phyloP scores from a whole-genome alignment of 805 yeast genomes.

The Ogataea glucozyma region DNA sequence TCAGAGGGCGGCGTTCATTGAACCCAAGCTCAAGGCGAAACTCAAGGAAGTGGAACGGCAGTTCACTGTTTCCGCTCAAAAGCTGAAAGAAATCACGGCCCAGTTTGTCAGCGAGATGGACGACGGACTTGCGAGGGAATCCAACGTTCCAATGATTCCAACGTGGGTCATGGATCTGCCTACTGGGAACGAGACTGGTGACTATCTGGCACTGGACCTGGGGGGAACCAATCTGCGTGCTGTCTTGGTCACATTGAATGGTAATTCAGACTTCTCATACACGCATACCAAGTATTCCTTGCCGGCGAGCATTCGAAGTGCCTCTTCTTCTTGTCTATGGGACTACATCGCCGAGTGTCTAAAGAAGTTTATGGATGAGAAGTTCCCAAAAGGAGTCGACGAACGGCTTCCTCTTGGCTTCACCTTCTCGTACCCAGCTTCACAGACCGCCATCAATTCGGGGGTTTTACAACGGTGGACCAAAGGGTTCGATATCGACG shows the following conservation, averaged over 20 bases:
- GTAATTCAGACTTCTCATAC: slow-evolving; percentile 81
- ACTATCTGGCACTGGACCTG: slow-evolving; percentile 88
- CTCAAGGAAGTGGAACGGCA: slow-evolving; percentile 57
- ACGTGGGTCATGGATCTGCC: slow-evolving; percentile 96
- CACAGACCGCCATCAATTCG: slow-evolving; percentile 77
- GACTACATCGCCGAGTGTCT: slow-evolving; percentile 83
- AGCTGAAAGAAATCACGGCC: slow-evolving; percentile 63
- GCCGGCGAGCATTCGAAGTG: slow-evolving; percentile 77
- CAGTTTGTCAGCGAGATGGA: slow-evolving; percentile 80
- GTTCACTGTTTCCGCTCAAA: slow-evolving; percentile 62
- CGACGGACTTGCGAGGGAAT: slow-evolving; percentile 72
- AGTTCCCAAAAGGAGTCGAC: slow-evolving; percentile 61
- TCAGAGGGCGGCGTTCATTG: slow-evolving; percentile 11
- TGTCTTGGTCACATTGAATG: slow-evolving; percentile 80
- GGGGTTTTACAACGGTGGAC: slow-evolving; percentile 97
- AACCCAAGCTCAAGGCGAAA: slow-evolving; percentile 8
- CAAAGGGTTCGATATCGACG: slow-evolving; percentile 91
- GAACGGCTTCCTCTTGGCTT: slow-evolving; percentile 79
- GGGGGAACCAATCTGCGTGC: slow-evolving; percentile 98
- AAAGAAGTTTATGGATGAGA: slow-evolving; percentile 63
- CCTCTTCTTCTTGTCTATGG: slow-evolving; percentile 75
- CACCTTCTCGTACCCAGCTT: slow-evolving; percentile 90
- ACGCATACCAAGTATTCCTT: slow-evolving; percentile 83
- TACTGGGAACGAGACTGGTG: slow-evolving; percentile 87
- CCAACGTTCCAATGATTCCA: slow-evolving; percentile 94